Conservation (phyloP, 1,139 yeast genomes). For the Lodderomyces pseudojiufengensis region DNA sequence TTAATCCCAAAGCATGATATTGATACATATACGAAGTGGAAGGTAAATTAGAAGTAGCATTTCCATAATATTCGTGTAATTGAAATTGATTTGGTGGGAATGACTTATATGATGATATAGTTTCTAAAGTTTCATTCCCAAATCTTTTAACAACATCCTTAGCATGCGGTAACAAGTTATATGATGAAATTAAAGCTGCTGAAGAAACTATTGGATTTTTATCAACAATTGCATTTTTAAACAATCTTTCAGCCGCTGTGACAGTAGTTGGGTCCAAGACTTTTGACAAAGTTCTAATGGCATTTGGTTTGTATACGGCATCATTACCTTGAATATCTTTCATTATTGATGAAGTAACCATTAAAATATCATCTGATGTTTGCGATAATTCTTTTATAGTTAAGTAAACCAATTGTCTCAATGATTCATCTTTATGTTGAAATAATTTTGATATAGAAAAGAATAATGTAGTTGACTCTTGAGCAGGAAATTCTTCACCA, state of each 20-base stretch:
- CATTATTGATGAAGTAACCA: constrained; percentile 98
- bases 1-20: constrained; percentile 90
- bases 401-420: constrained; percentile 90
- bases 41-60: constrained; percentile 50
- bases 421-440: constrained; percentile 86
- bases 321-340: constrained; percentile 94
- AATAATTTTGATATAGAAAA: constrained; percentile 92
- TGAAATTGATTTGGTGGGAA: constrained; percentile 58
- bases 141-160: constrained; percentile 91
- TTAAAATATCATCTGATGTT: constrained; percentile 85
- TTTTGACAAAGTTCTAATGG: constrained; percentile 85
- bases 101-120: constrained; percentile 65
- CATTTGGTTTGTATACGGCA: constrained; percentile 84
- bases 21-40: constrained; percentile 80
- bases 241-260: constrained; percentile 88
- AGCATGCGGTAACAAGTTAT: constrained; percentile 84
- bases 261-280: constrained; percentile 92
- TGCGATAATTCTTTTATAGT: constrained; percentile 87
- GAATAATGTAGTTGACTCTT: constrained; percentile 89
- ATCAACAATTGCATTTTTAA: constrained; percentile 91
- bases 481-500: constrained; percentile 84
- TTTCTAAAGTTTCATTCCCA: constrained; percentile 90
- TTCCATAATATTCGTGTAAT: constrained; percentile 53
- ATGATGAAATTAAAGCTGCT: constrained; percentile 89
- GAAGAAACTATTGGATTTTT: constrained; percentile 83